Evolutionary conservation across 345 rosid species (phyloP).

Genomic region (Brassica carinata): DNA sequence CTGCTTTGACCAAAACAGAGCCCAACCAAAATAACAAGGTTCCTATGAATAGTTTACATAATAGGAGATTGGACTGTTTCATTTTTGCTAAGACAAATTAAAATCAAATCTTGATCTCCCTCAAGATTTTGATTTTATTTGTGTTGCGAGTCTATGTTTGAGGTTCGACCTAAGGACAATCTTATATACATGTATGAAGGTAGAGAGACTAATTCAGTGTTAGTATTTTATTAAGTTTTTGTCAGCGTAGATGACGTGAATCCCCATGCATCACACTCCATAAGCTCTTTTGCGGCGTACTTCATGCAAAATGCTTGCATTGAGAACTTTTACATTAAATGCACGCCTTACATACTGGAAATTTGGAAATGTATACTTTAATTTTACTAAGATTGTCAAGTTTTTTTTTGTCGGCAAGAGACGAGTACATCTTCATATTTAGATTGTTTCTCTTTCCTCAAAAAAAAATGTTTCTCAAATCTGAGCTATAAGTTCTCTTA

Average conservation of each 20-base stretch:
- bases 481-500: neutral
- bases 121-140: conserved; percentile 15
- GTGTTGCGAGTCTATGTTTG: conserved; percentile 19
- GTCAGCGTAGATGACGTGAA: conserved; percentile 32
- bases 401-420: neutral
- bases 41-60: conserved; percentile 38
- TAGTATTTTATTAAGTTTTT: conserved; percentile 1
- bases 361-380: neutral
- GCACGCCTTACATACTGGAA: neutral
- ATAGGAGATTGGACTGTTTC: conserved; percentile 36
- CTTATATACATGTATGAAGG: conserved; percentile 23
- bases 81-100: conserved; percentile 28
- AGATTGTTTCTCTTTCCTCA: neutral
- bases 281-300: conserved; percentile 55
- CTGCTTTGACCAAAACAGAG: conserved; percentile 46
- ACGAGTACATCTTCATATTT: neutral
- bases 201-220: conserved; percentile 18
- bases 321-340: neutral
- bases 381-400: neutral
- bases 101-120: conserved; percentile 8
- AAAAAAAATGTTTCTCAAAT: neutral
- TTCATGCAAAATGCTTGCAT: conserved; percentile 40
- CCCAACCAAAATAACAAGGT: conserved; percentile 41
- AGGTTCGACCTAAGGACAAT: conserved; percentile 12
- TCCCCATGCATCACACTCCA: conserved; percentile 35